Conservation (phyloP, 306 rosid species). For the Cucumis hystrix region DNA sequence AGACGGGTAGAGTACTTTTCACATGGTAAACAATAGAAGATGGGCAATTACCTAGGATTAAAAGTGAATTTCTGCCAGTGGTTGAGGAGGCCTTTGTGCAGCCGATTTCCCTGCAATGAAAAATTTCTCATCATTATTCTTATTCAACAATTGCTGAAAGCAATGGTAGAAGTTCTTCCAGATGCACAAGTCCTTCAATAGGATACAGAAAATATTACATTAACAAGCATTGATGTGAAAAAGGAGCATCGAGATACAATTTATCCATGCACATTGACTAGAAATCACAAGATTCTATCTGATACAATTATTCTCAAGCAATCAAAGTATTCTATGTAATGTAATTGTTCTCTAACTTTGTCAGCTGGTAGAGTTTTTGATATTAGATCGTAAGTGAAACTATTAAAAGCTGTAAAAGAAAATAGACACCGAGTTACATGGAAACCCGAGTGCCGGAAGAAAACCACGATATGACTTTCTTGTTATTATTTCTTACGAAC, state of each 20-base stretch:
- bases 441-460: too few relatives aligned
- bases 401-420: too few relatives aligned
- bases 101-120: constrained; percentile 68
- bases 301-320: background rate
- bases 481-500: too few relatives aligned
- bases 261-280: background rate
- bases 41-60: constrained; percentile 75
- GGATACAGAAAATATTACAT: background rate
- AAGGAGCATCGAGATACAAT: background rate
- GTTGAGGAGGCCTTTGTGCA: constrained; percentile 72
- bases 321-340: background rate
- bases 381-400: background rate
- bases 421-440: too few relatives aligned
- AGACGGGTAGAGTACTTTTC: background rate
- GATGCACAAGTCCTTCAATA: background rate
- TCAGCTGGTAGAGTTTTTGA: background rate
- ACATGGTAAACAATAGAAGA: constrained; percentile 9
- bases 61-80: constrained; percentile 96
- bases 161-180: background rate
- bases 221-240: background rate
- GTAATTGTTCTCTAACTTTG: background rate
- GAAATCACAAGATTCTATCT: background rate
- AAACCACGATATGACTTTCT: too few relatives aligned
- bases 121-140: background rate
- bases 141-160: background rate